These are phyloP conservation scores for Taphrina communis DNA, from an alignment of 1,139 yeast genomes.

Conservation along the genomic window DNA sequence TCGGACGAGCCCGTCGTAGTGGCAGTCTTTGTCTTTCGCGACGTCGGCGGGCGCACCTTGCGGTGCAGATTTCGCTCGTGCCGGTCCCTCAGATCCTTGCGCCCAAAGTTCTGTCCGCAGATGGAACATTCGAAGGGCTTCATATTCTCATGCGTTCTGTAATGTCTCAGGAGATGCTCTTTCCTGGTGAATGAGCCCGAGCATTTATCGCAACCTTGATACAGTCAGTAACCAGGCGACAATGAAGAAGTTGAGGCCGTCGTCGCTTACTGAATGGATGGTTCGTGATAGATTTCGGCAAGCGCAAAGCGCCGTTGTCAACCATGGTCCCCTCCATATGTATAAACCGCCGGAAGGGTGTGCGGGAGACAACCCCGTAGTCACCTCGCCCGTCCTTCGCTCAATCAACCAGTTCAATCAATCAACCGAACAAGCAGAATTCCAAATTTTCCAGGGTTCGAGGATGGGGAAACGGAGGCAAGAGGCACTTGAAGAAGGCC, in stretches of 20 bases:
- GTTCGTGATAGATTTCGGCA: constrained; percentile 3
- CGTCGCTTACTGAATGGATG: constrained; percentile 19
- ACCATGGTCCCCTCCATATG: constrained; percentile 14
- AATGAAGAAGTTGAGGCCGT: not conserved
- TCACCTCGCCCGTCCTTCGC: not conserved
- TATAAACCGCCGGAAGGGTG: not conserved
- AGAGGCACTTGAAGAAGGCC: constrained; percentile 1
- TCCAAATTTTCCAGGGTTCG: too few relatives aligned
- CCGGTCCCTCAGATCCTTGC: constrained; percentile 24
- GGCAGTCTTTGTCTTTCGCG: constrained; percentile 8
- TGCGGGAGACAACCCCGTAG: not conserved
- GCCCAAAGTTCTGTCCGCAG: constrained; percentile 23
- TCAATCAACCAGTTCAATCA: not conserved
- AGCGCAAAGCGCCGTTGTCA: not conserved
- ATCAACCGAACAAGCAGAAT: not conserved
- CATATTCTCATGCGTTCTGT: constrained; percentile 92
- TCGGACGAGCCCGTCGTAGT: constrained; percentile 3
- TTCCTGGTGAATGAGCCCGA: constrained; percentile 94
- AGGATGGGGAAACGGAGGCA: not conserved
- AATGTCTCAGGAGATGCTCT: constrained; percentile 92
- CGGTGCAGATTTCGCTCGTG: constrained; percentile 27
- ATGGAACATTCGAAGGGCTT: constrained; percentile 82
- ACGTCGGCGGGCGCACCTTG: constrained; percentile 10
- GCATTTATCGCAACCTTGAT: constrained; percentile 69
- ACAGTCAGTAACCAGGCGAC: not conserved